Percentiles rank a stretch among this genome's conserved stretches.
Conservation (phyloP, 805 yeast genomes). For the Candida quercuum region DNA sequence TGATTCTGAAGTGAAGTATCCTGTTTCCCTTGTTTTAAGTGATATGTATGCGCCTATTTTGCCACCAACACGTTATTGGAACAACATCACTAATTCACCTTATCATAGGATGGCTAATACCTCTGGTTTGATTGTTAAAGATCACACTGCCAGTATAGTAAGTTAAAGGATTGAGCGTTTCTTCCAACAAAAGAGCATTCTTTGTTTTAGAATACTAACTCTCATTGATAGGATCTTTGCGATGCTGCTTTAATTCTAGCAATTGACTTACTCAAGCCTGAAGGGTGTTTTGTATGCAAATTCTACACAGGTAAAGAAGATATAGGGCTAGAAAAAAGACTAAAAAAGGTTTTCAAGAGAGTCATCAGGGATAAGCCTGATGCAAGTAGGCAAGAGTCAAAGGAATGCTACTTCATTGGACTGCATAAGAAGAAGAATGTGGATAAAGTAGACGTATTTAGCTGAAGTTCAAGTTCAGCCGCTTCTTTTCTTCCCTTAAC, state of each 20-base stretch:
- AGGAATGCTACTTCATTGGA: slow-evolving; percentile 79
- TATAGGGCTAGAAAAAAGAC: slow-evolving; percentile 48
- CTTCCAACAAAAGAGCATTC: no score
- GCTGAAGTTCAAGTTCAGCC: slow-evolving; percentile 6
- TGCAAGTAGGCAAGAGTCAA: slow-evolving; percentile 74
- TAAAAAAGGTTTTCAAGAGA: slow-evolving; percentile 51
- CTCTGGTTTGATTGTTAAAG: slow-evolving; percentile 73
- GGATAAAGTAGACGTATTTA: slow-evolving; percentile 42
- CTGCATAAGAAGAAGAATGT: slow-evolving; percentile 37
- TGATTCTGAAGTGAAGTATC: slow-evolving; percentile 13
- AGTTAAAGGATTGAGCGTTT: slow-evolving; percentile 16
- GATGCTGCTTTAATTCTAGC: slow-evolving; percentile 85
- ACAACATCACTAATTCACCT: slow-evolving; percentile 69
- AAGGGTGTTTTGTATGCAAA: slow-evolving; percentile 78
- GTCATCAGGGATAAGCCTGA: slow-evolving; percentile 75
- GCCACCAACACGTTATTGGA: slow-evolving; percentile 45
- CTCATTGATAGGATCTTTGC: slow-evolving; percentile 56
- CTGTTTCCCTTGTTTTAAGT: slow-evolving; percentile 66
- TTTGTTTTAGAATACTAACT: slow-evolving; percentile 7
- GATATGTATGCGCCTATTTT: slow-evolving; percentile 77
- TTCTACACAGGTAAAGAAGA: slow-evolving; percentile 84
- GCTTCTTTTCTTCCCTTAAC: no score
- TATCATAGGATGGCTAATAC: slow-evolving; percentile 92
- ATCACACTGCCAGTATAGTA: slow-evolving; percentile 77
- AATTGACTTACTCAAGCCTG: slow-evolving; percentile 58